phyloP scores from a whole-genome alignment of 2,329 filamentous ascomycete genomes.

The Penicillium sp. region DNA sequence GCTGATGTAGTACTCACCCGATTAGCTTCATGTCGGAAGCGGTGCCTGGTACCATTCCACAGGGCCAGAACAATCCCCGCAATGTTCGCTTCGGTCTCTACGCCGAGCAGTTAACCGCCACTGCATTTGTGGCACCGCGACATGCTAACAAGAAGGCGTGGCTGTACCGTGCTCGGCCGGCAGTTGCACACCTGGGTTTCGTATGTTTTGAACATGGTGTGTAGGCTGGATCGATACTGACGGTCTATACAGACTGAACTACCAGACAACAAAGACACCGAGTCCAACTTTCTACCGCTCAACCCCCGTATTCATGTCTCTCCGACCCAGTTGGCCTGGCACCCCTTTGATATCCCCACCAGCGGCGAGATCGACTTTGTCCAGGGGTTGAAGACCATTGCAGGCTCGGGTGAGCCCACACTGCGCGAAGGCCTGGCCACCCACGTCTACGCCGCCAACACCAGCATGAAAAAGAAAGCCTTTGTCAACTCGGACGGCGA shows the following conservation, averaged over 20 bases:
- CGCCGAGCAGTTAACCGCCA: conserved; percentile 52
- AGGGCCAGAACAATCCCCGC: conserved; percentile 38
- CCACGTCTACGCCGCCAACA: conserved; percentile 53
- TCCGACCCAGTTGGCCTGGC: conserved; percentile 56
- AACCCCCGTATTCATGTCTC: conserved; percentile 53
- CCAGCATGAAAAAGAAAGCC: conserved; percentile 53
- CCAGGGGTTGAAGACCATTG: conserved; percentile 51
- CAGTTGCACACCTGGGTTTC: conserved; percentile 54
- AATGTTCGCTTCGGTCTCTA: conserved; percentile 37
- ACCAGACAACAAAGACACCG: conserved; percentile 36
- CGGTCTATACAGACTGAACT: conserved; percentile 42
- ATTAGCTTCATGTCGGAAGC: conserved; percentile 36
- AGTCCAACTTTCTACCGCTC: conserved; percentile 34
- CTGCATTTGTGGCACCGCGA: conserved; percentile 56
- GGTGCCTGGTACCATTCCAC: conserved; percentile 37
- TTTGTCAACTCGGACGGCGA: conserved; percentile 64
- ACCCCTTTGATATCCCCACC: conserved; percentile 52
- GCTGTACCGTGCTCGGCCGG: conserved; percentile 55
- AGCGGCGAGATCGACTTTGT: conserved; percentile 53
- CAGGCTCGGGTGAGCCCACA: conserved; percentile 54
- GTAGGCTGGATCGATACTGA: conserved; percentile 2
- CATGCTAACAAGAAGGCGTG: conserved; percentile 56
- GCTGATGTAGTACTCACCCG: conserved; percentile 23
- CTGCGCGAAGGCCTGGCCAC: conserved; percentile 55
- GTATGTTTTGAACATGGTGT: conserved; percentile 18